A percentile compares a stretch with the other conserved stretches of the same genome.
Evolutionary conservation across 129 eudicot species (phyloP).

Genomic region (Flaveria linearis): DNA sequence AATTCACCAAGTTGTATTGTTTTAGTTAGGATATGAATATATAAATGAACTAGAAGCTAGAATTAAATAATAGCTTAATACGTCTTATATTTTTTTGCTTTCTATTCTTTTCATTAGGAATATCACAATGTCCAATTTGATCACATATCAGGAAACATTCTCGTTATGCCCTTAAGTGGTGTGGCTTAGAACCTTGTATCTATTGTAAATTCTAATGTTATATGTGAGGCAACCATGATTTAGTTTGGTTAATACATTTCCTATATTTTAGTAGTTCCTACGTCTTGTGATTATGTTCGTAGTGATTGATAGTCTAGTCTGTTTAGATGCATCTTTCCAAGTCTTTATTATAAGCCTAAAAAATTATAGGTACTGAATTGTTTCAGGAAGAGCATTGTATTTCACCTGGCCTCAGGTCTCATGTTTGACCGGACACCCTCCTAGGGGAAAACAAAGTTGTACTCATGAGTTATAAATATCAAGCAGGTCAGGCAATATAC

Average conservation of each 20-base stretch:
- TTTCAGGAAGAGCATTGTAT: constrained; percentile 77
- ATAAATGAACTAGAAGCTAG: neutral
- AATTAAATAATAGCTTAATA: neutral
- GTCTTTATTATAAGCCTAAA: constrained; percentile 15
- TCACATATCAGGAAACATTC: constrained; percentile 1
- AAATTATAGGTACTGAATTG: constrained; percentile 7
- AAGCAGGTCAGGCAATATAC: constrained; percentile 54
- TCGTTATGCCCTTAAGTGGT: neutral
- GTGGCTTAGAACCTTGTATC: neutral
- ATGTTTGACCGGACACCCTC: constrained; percentile 62
- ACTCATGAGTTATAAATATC: constrained; percentile 63
- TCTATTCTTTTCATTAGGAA: neutral
- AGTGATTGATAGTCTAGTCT: constrained; percentile 17
- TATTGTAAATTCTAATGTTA: neutral
- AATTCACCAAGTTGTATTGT: neutral
- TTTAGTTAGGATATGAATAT: neutral
- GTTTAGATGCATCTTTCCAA: constrained; percentile 4
- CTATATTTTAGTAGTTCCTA: neutral
- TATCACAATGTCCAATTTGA: neutral
- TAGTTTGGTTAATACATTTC: neutral
- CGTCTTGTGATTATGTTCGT: neutral
- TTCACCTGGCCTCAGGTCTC: constrained; percentile 85
- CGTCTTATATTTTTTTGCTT: neutral
- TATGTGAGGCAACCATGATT: constrained; percentile 9
- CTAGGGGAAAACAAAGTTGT: constrained; percentile 69